These are phyloP conservation scores for Remersonia thermophila DNA, from an alignment of 2,329 filamentous ascomycete species.

Conservation along the genomic window DNA sequence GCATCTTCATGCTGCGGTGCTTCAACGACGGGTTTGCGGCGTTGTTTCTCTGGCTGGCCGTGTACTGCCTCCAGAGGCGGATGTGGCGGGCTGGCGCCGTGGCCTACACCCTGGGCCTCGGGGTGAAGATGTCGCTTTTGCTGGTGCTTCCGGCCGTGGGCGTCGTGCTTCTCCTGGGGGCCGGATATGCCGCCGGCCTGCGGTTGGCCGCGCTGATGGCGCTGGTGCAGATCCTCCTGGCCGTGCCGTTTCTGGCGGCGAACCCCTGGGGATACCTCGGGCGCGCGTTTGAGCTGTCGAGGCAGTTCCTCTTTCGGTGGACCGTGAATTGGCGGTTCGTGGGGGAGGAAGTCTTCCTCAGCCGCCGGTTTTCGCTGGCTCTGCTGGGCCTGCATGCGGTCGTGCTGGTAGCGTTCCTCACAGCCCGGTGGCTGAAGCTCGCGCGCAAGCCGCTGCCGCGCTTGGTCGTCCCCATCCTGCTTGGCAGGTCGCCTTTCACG, in stretches of 20 bases:
- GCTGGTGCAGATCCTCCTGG: slow-evolving; percentile 61
- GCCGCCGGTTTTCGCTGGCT: slow-evolving; percentile 50
- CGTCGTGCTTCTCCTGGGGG: slow-evolving; percentile 59
- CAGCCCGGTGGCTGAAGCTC: slow-evolving; percentile 60
- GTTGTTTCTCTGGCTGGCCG: slow-evolving; percentile 70
- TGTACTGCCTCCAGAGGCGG: slow-evolving; percentile 63
- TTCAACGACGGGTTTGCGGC: slow-evolving; percentile 94
- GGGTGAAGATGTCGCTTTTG: slow-evolving; percentile 90
- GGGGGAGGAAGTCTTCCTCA: slow-evolving; percentile 69
- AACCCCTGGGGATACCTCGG: slow-evolving; percentile 62
- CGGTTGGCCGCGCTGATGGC: slow-evolving; percentile 58
- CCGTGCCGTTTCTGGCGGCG: slow-evolving; percentile 53
- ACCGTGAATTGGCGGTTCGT: slow-evolving; percentile 98
- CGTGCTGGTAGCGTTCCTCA: slow-evolving; percentile 55
- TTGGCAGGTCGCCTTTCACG: slow-evolving; percentile 32
- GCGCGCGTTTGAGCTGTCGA: slow-evolving; percentile 79
- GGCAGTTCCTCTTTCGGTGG: slow-evolving; percentile 93
- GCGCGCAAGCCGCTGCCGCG: slow-evolving; percentile 44
- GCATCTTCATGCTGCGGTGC: slow-evolving; percentile 79
- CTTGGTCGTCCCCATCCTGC: slow-evolving; percentile 36
- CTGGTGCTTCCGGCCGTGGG: slow-evolving; percentile 72
- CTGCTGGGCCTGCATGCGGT: slow-evolving; percentile 54
- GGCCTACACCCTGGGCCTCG: slow-evolving; percentile 65
- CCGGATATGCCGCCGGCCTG: slow-evolving; percentile 54
- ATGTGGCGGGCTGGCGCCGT: slow-evolving; percentile 62